A percentile compares a stretch with the other conserved stretches of the same genome.
Evolutionary conservation across 2,329 filamentous ascomycete genomes (phyloP).

Genomic region (Biscogniauxia mediterranea): DNA sequence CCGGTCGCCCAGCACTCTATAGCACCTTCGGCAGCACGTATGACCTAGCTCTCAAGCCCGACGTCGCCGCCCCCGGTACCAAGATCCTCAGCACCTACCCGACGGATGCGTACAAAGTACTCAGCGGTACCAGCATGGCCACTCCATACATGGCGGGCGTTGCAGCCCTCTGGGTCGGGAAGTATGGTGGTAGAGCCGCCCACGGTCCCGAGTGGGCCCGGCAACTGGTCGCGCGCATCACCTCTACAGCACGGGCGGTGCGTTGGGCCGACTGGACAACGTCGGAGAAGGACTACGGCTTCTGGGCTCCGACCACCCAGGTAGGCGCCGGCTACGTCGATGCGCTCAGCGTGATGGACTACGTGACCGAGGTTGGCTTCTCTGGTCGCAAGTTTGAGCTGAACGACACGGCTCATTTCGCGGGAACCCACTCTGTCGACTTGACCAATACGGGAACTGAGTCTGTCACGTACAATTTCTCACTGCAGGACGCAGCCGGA

Average conservation of each 20-base stretch:
- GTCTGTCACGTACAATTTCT: slow-evolving; percentile 36
- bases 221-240: slow-evolving; percentile 27
- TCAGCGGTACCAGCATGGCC: slow-evolving; percentile 48
- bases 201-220: slow-evolving; percentile 23
- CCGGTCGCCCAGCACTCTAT: slow-evolving; percentile 25
- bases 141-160: slow-evolving; percentile 43
- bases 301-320: slow-evolving; percentile 37
- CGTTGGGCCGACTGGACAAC: slow-evolving; percentile 28
- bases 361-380: slow-evolving; percentile 34
- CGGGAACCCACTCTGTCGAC: slow-evolving; percentile 32
- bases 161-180: slow-evolving; percentile 33
- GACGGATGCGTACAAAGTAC: slow-evolving; percentile 36
- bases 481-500: slow-evolving; percentile 23
- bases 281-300: slow-evolving; percentile 14
- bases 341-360: slow-evolving; percentile 36
- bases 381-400: slow-evolving; percentile 40
- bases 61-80: slow-evolving; percentile 39
- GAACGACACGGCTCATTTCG: slow-evolving; percentile 43
- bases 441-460: slow-evolving; percentile 38
- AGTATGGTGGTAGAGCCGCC: slow-evolving; percentile 25
- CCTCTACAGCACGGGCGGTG: slow-evolving; percentile 28
- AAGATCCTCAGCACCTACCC: slow-evolving; percentile 44
- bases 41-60: slow-evolving; percentile 40
- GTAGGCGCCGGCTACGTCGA: slow-evolving; percentile 41
- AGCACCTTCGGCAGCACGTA: slow-evolving; percentile 43